A percentile compares a stretch with the other conserved stretches of the same genome.
Evolutionary conservation across 1,284 basidiomycete species (phyloP).

Genomic region (Ceratobasidium sp.): DNA sequence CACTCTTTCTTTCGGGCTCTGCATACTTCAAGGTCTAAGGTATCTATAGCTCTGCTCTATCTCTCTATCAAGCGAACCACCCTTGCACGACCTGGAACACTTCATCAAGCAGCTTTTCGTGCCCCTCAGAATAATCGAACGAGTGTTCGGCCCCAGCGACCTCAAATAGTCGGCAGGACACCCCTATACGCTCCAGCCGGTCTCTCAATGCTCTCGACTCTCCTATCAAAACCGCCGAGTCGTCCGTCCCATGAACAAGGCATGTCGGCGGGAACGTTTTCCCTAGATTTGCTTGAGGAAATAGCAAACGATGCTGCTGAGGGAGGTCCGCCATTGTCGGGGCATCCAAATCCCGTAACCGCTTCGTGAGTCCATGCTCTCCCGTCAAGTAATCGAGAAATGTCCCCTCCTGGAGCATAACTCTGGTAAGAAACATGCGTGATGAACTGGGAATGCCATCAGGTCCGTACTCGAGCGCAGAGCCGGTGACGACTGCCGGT

Average conservation of each 20-base stretch:
- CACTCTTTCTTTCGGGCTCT: not conserved
- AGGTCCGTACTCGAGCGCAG: conserved; percentile 62
- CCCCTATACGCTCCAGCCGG: conserved; percentile 57
- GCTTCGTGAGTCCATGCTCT: conserved; percentile 61
- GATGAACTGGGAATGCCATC: conserved; percentile 61
- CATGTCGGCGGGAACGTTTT: conserved; percentile 64
- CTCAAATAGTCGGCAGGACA: conserved; percentile 56
- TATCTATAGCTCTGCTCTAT: not conserved
- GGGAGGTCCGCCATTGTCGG: conserved; percentile 51
- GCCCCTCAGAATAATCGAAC: conserved; percentile 53
- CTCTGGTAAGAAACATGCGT: conserved; percentile 66
- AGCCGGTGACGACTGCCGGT: conserved; percentile 57
- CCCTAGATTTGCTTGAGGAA: conserved; percentile 59
- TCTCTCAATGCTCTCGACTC: conserved; percentile 62
- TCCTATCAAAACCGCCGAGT: conserved; percentile 62
- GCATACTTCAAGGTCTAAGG: not conserved
- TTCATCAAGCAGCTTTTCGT: conserved; percentile 23
- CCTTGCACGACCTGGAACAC: conserved; percentile 28
- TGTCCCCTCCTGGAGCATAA: conserved; percentile 68
- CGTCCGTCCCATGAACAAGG: conserved; percentile 65
- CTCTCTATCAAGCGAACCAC: conserved; percentile 32
- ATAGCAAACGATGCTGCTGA: conserved; percentile 56
- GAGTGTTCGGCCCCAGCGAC: conserved; percentile 66
- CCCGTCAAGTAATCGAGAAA: conserved; percentile 72
- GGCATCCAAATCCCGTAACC: conserved; percentile 53